phyloP scores from a whole-genome alignment of 345 rosid species.

The Abelmoschus esculentus region DNA sequence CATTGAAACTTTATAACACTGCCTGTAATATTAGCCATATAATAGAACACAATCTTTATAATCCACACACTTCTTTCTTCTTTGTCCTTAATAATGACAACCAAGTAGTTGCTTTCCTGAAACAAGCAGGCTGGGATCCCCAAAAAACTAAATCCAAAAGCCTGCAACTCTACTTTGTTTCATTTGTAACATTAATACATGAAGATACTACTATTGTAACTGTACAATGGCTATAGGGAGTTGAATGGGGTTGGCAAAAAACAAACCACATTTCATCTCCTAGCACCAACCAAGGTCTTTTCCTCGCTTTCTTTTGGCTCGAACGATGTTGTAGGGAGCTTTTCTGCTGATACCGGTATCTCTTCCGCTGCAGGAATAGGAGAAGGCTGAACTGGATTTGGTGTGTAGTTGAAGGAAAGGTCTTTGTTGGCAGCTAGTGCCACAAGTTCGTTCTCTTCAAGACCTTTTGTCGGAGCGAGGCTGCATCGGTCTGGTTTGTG shows the following conservation, averaged over 20 bases:
- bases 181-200: slow-evolving; percentile 4
- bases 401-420: slow-evolving; percentile 60
- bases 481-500: slow-evolving; percentile 73
- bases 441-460: slow-evolving; percentile 84
- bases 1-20: neutral
- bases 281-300: slow-evolving; percentile 32
- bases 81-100: slow-evolving; percentile 4
- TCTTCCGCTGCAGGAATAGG: slow-evolving; percentile 13
- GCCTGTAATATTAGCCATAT: neutral
- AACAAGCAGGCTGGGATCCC: slow-evolving; percentile 32
- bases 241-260: neutral
- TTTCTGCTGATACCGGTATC: neutral
- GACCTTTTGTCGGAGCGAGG: slow-evolving; percentile 69
- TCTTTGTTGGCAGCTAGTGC: slow-evolving; percentile 85
- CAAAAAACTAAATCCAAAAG: slow-evolving; percentile 33
- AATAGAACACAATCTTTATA: neutral
- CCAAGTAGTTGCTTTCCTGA: slow-evolving; percentile 10
- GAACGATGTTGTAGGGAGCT: slow-evolving; percentile 10
- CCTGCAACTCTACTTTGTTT: slow-evolving; percentile 26
- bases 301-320: slow-evolving; percentile 24
- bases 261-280: slow-evolving; percentile 29
- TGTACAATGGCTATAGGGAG: slow-evolving; percentile 23
- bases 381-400: slow-evolving; percentile 26
- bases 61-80: neutral
- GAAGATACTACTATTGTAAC: slow-evolving; percentile 1